Conservation (phyloP, 2,329 filamentous ascomycete genomes). For the Colletotrichum tropicale region DNA sequence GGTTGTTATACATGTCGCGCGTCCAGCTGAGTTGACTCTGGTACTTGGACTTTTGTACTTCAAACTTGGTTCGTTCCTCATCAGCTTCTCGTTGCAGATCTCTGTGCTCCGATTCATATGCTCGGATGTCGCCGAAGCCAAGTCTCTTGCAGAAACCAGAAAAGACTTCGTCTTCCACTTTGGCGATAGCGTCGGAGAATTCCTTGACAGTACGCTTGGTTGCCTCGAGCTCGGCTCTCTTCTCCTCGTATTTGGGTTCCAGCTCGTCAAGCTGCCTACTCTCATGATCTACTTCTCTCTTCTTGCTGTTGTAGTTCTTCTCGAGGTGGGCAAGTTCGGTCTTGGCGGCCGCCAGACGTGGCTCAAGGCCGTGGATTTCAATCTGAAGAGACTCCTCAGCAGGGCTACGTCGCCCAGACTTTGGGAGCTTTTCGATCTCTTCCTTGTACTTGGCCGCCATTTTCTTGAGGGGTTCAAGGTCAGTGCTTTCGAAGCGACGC, state of each 20-base stretch:
- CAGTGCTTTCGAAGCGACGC: slow-evolving; percentile 86
- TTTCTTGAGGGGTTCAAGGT: slow-evolving; percentile 83
- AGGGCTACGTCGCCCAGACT: slow-evolving; percentile 73
- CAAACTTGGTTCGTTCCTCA: slow-evolving; percentile 86
- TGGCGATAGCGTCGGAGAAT: slow-evolving; percentile 68
- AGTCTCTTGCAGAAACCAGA: slow-evolving; percentile 82
- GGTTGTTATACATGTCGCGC: slow-evolving; percentile 55
- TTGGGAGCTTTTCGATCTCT: slow-evolving; percentile 81
- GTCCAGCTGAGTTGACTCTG: slow-evolving; percentile 66
- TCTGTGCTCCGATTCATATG: slow-evolving; percentile 93
- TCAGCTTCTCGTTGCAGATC: slow-evolving; percentile 89
- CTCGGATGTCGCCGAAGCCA: slow-evolving; percentile 87
- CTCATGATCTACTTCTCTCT: slow-evolving; percentile 77
- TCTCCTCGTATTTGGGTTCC: slow-evolving; percentile 78
- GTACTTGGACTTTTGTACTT: slow-evolving; percentile 79
- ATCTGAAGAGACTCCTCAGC: slow-evolving; percentile 83
- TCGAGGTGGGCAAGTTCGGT: slow-evolving; percentile 80
- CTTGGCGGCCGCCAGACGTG: slow-evolving; percentile 72
- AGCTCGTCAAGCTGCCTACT: slow-evolving; percentile 76
- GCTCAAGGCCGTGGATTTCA: slow-evolving; percentile 80
- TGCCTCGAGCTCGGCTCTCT: slow-evolving; percentile 69
- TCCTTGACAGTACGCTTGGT: slow-evolving; percentile 54
- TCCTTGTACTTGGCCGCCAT: slow-evolving; percentile 76
- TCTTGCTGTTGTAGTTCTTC: slow-evolving; percentile 84
- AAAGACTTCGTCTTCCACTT: slow-evolving; percentile 90